Evolutionary conservation across 1,284 basidiomycete species (phyloP).

Genomic region (Sanghuangporus sanghuang): DNA sequence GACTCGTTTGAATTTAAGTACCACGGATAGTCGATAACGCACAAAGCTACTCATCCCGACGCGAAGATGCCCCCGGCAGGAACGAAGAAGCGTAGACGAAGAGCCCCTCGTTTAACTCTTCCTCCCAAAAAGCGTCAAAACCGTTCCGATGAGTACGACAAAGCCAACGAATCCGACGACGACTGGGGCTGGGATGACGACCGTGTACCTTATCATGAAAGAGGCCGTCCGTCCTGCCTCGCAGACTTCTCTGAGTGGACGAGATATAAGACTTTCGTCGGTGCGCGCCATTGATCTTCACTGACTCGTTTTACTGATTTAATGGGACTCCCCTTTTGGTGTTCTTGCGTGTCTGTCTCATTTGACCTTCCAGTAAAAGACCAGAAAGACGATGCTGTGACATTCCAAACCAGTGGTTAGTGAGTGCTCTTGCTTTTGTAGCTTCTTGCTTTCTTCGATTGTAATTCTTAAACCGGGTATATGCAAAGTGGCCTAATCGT

Average conservation of each 20-base stretch:
- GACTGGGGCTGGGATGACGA: not conserved
- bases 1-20: too few relatives aligned
- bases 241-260: not conserved
- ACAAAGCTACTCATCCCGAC: too few relatives aligned
- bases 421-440: not conserved
- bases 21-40: too few relatives aligned
- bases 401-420: not conserved
- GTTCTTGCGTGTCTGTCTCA: not conserved
- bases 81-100: not conserved
- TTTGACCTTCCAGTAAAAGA: not conserved
- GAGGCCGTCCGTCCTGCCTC: not conserved
- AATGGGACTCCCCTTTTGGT: not conserved
- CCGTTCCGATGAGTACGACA: not conserved
- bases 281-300: not conserved
- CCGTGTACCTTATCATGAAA: too few relatives aligned
- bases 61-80: not conserved
- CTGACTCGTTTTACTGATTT: not conserved
- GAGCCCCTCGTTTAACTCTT: not conserved
- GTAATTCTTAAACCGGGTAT: not conserved
- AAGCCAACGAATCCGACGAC: not conserved
- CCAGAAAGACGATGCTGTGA: not conserved
- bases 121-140: not conserved
- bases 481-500: constrained; percentile 11
- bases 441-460: not conserved
- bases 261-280: not conserved